phyloP scores from a whole-genome alignment of 768 basidiomycete species.

The Amanita jacksonii region DNA sequence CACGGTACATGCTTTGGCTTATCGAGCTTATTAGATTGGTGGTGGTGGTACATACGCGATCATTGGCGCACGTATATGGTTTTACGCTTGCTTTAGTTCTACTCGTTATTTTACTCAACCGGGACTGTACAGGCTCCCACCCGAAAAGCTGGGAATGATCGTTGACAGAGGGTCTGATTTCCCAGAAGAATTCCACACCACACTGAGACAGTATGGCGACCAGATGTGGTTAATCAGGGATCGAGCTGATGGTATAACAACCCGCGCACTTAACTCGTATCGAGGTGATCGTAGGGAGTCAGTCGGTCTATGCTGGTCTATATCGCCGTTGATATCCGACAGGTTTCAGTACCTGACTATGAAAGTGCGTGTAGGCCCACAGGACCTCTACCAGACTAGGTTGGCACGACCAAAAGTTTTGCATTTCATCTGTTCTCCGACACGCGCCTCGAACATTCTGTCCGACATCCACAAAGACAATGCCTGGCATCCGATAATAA shows the following conservation, averaged over 20 bases:
- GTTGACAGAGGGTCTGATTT: conserved; percentile 78
- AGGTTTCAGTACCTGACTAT: conserved; percentile 78
- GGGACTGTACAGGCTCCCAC: conserved; percentile 43
- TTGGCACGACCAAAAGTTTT: conserved; percentile 37
- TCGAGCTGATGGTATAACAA: conserved; percentile 44
- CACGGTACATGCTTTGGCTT: neutral
- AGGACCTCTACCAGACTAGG: conserved; percentile 48
- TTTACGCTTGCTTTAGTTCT: neutral
- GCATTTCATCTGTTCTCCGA: conserved; percentile 83
- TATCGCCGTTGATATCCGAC: neutral
- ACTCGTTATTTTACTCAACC: too few species aligned
- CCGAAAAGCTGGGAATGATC: conserved; percentile 67
- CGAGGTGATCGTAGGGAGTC: conserved; percentile 65
- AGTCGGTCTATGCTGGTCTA: conserved; percentile 9
- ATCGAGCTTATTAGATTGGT: conserved; percentile 49
- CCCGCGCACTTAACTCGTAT: conserved; percentile 68
- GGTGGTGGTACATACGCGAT: conserved; percentile 81
- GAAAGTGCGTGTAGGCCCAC: conserved; percentile 59
- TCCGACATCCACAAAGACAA: conserved; percentile 45
- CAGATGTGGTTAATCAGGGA: conserved; percentile 77
- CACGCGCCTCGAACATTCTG: conserved; percentile 56
- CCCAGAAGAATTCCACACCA: conserved; percentile 42
- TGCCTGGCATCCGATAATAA: conserved; percentile 55
- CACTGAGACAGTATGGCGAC: conserved; percentile 51
- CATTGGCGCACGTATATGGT: conserved; percentile 81